Percentiles rank a stretch among this genome's conserved stretches.
These are phyloP conservation scores for Elaeis oleifera DNA, from an alignment of 202 grass and related monocot species.

Conservation along the genomic window DNA sequence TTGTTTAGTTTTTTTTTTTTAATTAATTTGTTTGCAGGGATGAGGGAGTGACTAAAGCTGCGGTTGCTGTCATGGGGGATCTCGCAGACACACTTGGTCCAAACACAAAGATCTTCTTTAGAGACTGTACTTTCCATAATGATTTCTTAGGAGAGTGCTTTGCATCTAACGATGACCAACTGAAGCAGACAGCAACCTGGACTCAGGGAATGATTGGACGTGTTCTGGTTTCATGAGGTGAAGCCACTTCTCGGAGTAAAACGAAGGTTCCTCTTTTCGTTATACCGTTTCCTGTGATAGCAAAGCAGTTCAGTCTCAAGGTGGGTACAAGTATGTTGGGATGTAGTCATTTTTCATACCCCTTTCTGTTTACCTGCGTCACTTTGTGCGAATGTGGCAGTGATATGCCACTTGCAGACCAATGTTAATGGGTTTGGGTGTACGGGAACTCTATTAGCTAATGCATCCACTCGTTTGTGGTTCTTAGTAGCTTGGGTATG, in stretches of 20 bases:
- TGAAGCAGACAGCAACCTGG: constrained; percentile 54
- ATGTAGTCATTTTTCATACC: too few species aligned
- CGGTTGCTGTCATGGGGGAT: constrained; percentile 48
- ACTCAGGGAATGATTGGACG: constrained; percentile 51
- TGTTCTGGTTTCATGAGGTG: constrained; percentile 48
- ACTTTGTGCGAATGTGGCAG: too few species aligned
- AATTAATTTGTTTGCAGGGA: constrained; percentile 30
- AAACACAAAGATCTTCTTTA: constrained; percentile 39
- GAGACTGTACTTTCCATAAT: constrained; percentile 33
- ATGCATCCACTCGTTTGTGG: too few species aligned
- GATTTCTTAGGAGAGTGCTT: constrained; percentile 49
- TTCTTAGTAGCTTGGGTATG: too few species aligned
- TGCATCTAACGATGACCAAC: constrained; percentile 43
- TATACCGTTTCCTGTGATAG: too few species aligned
- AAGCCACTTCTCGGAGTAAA: neutral
- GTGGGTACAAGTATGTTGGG: too few species aligned
- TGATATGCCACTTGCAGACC: too few species aligned
- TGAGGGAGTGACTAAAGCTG: constrained; percentile 48
- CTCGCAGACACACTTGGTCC: constrained; percentile 42
- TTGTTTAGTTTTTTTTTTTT: neutral
- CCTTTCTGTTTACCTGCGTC: too few species aligned
- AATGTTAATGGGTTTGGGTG: too few species aligned
- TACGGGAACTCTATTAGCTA: too few species aligned
- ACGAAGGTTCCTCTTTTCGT: too few species aligned
- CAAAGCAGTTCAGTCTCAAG: too few species aligned